Evolutionary conservation across 257 asterid genomes (phyloP), one percentile per base, ranked within the genome.

Genomic region (Nicotiana sylvestris): DNA sequence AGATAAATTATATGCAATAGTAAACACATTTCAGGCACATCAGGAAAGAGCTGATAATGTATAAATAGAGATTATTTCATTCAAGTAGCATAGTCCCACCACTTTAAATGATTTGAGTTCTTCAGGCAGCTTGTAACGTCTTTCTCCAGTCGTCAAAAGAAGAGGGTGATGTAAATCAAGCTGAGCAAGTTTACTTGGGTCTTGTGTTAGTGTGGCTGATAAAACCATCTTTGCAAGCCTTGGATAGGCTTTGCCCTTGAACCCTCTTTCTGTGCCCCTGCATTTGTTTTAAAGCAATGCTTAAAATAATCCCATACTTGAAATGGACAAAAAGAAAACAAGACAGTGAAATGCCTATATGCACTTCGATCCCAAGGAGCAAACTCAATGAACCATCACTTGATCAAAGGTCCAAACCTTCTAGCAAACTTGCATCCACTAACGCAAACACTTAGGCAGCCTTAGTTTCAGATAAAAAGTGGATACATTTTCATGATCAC

Each of bases 121-220:
- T 85, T 89, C 92, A 53, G 99, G 98, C 46, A 94, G 92, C 86
- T 89, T 93, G 87, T 94, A 94, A 55, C 97, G 98, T 56, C 72
- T 87, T 79, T 88, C 83, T 79, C 97, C 99, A 62, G 93, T 85
- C 2, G 93, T 95, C 86, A 95, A 84, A 88, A 94, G 88, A 91
- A 95, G 84, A 55, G 99, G 98, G 85, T 92, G 96, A 87, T 92
- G 97, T 84, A 95, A 90, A 84, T 90, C 92, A 83, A 95, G 99
- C 90, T 92, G 97, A 1, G 93, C 91, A 61, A 95, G 96, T 90
- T 95, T 94, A 86, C 98, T 90, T 9, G 99, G 99, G 85, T 92
- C 98, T 83, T 90, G 98, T n/a, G 99, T 95, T 86, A 94, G 86
- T 83, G 99, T 95, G 81, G 98, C 99, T 55, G 99, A 95, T 81